Conservation (phyloP, 108 stramenopile species). For the Asterionellopsis glacialis region DNA sequence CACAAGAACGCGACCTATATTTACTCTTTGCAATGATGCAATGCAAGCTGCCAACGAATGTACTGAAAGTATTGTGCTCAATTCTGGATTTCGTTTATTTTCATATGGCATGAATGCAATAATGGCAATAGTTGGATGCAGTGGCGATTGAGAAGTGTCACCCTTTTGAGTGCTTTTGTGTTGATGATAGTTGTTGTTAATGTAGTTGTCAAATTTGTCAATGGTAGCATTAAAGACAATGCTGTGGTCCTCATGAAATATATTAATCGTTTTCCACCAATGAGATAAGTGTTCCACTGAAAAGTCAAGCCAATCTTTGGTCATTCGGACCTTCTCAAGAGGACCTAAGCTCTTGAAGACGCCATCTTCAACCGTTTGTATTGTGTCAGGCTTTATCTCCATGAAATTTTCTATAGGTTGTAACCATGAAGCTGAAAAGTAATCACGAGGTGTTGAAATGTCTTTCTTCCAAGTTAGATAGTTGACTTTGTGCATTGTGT, state of each 20-base stretch:
- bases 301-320: conserved; percentile 52
- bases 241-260: not conserved
- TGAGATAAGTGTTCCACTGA: conserved; percentile 48
- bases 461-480: not conserved
- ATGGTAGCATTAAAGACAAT: conserved; percentile 3
- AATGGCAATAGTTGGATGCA: conserved; percentile 21
- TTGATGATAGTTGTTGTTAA: not conserved
- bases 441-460: conserved; percentile 3
- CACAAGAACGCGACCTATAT: conserved; percentile 33
- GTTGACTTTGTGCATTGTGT: not conserved
- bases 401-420: conserved; percentile 12
- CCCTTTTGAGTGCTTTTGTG: not conserved
- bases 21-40: conserved; percentile 18
- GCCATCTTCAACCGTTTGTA: conserved; percentile 14
- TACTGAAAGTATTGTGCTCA: not conserved
- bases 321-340: conserved; percentile 18
- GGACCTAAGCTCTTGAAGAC: conserved; percentile 7
- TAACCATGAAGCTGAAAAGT: conserved; percentile 29
- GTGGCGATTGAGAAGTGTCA: conserved; percentile 1
- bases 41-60: conserved; percentile 34
- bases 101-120: conserved; percentile 18
- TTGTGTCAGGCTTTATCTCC: not conserved
- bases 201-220: not conserved
- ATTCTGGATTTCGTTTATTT: not conserved
- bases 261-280: conserved; percentile 26